phyloP scores from a whole-genome alignment of 1,139 yeast species.

The Arxiozyma heterogenica region DNA sequence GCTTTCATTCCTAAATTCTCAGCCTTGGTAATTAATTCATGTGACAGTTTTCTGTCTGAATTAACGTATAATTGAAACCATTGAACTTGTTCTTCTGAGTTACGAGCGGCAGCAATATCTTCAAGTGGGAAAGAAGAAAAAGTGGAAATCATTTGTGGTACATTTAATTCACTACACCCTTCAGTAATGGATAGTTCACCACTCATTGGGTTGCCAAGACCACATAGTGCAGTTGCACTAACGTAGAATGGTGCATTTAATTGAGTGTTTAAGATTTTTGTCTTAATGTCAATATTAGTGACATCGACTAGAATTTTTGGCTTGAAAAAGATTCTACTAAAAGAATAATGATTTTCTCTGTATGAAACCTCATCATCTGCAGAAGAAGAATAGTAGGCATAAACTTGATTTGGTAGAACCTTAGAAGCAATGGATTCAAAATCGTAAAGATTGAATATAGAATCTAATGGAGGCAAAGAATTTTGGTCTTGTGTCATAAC shows the following conservation, averaged over 20 bases:
- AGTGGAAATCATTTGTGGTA: constrained; percentile 76
- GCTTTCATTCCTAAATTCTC: constrained; percentile 71
- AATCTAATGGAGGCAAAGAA: constrained; percentile 30
- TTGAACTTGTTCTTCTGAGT: constrained; percentile 40
- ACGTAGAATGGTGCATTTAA: constrained; percentile 61
- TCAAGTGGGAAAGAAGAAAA: constrained; percentile 67
- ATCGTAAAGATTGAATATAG: constrained; percentile 28
- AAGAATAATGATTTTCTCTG: constrained; percentile 83
- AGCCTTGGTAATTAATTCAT: constrained; percentile 55
- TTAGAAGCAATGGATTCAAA: constrained; percentile 80
- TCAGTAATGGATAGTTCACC: constrained; percentile 74
- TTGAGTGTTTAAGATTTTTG: constrained; percentile 45
- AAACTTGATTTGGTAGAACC: constrained; percentile 68
- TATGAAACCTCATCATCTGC: constrained; percentile 86
- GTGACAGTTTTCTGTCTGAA: constrained; percentile 54
- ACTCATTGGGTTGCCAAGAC: constrained; percentile 62
- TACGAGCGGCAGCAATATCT: constrained; percentile 53
- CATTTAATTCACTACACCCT: constrained; percentile 56
- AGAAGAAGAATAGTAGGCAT: constrained; percentile 90
- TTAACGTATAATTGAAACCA: constrained; percentile 92
- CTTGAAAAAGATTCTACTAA: constrained; percentile 75
- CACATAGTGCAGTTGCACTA: constrained; percentile 74
- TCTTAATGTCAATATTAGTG: constrained; percentile 40
- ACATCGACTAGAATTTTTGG: constrained; percentile 68
- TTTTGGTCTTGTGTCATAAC: too few relatives aligned